A percentile compares a stretch with the other conserved stretches of the same genome.
Evolutionary conservation across 2,329 filamentous ascomycete species (phyloP).

Genomic region (Aspergillus aculeatus): DNA sequence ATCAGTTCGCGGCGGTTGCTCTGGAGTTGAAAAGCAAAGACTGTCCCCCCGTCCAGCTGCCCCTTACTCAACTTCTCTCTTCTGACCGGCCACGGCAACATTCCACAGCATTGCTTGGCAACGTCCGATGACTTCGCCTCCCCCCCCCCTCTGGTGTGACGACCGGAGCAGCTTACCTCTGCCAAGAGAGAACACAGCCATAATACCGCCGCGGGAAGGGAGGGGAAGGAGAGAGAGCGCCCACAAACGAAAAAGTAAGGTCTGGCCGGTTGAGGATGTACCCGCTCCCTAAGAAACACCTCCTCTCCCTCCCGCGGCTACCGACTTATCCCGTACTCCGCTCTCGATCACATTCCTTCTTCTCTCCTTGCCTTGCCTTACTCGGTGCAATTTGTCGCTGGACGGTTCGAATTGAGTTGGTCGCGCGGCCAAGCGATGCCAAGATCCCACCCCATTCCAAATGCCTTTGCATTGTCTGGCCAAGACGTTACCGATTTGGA

Average conservation of each 20-base stretch:
- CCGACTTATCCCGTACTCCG: background rate
- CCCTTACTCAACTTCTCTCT: constrained; percentile 17
- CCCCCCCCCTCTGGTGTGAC: constrained; percentile 14
- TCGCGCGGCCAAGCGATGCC: constrained; percentile 12
- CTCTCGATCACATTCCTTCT: constrained; percentile 7
- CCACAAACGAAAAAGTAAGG: background rate
- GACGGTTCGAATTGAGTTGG: constrained; percentile 3
- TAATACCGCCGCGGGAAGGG: background rate
- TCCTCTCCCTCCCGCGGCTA: background rate
- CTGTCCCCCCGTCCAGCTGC: constrained; percentile 3
- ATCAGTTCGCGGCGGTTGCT: constrained; percentile 1
- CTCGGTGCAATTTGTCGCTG: background rate
- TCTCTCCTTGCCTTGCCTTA: constrained; percentile 7
- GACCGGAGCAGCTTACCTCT: background rate
- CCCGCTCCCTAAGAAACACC: background rate
- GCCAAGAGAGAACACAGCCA: constrained; percentile 13
- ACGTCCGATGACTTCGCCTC: constrained; percentile 13
- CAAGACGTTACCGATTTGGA: background rate
- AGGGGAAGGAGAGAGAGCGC: background rate
- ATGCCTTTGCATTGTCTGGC: constrained; percentile 1
- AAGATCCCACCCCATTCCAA: constrained; percentile 5
- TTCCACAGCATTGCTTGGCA: constrained; percentile 27
- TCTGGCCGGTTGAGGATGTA: background rate
- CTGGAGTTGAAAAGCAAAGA: constrained; percentile 3
- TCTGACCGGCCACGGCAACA: constrained; percentile 13